Conservation (phyloP, 305 asterid species). For the Plantago coronopus region DNA sequence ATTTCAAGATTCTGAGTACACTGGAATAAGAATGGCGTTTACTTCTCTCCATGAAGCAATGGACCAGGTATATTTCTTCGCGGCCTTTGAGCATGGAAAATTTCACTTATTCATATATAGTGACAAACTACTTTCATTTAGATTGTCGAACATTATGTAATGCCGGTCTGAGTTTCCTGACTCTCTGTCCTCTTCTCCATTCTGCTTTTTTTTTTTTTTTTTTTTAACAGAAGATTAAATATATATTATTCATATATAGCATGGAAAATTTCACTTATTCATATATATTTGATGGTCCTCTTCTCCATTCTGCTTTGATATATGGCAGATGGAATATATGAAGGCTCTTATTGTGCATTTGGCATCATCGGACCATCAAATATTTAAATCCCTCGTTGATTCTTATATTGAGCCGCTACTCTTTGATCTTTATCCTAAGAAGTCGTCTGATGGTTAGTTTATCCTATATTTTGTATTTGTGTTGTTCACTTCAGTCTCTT, state of each 20-base stretch:
- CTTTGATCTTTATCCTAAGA: slow-evolving; percentile 39
- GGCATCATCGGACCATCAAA: slow-evolving; percentile 63
- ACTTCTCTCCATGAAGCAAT: slow-evolving; percentile 27
- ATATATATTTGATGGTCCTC: too few relatives aligned
- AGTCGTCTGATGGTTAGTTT: slow-evolving; percentile 49
- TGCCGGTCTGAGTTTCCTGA: too few relatives aligned
- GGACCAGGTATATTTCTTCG: slow-evolving; percentile 36
- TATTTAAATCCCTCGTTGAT: slow-evolving; percentile 50
- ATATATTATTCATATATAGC: too few relatives aligned
- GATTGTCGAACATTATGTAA: too few relatives aligned
- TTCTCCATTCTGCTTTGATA: slow-evolving; percentile 14
- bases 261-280: too few relatives aligned
- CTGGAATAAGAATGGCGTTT: slow-evolving; percentile 46
- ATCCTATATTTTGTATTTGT: slow-evolving; percentile 16
- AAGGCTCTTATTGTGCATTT: slow-evolving; percentile 47
- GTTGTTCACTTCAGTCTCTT: neutral
- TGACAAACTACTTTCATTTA: too few relatives aligned
- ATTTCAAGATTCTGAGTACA: slow-evolving; percentile 48
- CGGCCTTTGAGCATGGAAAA: slow-evolving; percentile 16
- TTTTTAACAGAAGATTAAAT: too few relatives aligned
- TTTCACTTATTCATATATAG: neutral
- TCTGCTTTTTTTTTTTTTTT: too few relatives aligned
- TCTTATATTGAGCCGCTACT: slow-evolving; percentile 63
- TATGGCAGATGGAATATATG: slow-evolving; percentile 36
- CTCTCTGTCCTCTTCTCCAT: too few relatives aligned